Evolutionary conservation across 441 rosid genomes (phyloP).

Genomic region (Gossypium gossypioides): DNA sequence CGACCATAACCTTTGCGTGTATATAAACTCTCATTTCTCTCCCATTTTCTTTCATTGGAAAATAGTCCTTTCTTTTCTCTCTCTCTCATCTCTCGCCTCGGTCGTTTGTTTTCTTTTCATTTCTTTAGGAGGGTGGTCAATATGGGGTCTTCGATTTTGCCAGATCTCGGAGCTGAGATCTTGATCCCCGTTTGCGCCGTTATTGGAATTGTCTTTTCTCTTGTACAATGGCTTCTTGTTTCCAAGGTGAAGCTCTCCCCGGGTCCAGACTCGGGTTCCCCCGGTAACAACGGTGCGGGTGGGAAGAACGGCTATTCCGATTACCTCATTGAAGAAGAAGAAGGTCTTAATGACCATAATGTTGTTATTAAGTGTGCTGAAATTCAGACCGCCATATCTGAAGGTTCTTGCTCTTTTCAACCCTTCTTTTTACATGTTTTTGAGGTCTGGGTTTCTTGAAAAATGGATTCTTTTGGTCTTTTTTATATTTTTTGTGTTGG

Average conservation of each 20-base stretch:
- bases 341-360: constrained; percentile 63
- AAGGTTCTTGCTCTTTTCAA: constrained; percentile 23
- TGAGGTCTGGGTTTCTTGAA: constrained; percentile 35
- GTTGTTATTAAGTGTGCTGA: constrained; percentile 71
- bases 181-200: constrained; percentile 33
- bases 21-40: background rate
- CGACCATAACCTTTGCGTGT: background rate
- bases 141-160: constrained; percentile 41
- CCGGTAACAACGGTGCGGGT: constrained; percentile 21
- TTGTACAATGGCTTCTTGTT: constrained; percentile 62
- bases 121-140: background rate
- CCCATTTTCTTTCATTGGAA: background rate
- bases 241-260: constrained; percentile 48
- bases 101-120: background rate
- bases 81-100: background rate
- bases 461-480: background rate
- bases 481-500: background rate
- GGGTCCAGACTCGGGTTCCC: constrained; percentile 9
- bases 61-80: background rate
- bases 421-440: constrained; percentile 24
- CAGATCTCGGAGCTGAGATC: constrained; percentile 70
- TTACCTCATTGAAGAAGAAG: constrained; percentile 80
- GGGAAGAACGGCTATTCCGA: constrained; percentile 52
- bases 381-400: constrained; percentile 76
- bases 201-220: constrained; percentile 36